Conservation (phyloP, 179 eudicot species). For the Monotropa hypopitys region DNA sequence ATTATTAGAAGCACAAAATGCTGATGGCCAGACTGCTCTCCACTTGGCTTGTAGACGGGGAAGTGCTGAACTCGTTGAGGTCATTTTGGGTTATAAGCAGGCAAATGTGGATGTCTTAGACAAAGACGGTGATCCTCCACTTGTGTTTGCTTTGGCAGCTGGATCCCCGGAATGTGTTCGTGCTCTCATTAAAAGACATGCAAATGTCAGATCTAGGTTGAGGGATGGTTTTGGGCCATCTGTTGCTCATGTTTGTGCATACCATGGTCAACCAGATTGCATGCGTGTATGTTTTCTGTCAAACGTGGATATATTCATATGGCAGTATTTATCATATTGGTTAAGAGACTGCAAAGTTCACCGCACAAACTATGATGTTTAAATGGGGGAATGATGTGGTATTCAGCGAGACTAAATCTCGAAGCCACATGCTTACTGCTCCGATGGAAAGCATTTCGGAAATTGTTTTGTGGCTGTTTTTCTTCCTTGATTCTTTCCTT, state of each 20-base stretch:
- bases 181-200: constrained; percentile 64
- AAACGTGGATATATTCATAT: background rate
- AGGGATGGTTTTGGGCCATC: constrained; percentile 94
- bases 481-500: background rate
- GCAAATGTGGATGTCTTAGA: constrained; percentile 90
- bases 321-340: background rate
- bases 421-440: background rate
- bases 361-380: background rate
- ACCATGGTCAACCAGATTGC: constrained; percentile 99
- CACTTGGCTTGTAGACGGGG: constrained; percentile 99
- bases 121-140: constrained; percentile 96
- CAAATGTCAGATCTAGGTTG: constrained; percentile 74
- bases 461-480: background rate
- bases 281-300: constrained; percentile 63
- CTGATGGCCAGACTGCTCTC: constrained; percentile 95
- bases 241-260: constrained; percentile 96
- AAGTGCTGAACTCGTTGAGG: constrained; percentile 77
- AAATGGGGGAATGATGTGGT: background rate
- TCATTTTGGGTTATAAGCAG: constrained; percentile 64
- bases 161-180: constrained; percentile 97
- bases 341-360: background rate
- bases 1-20: constrained; percentile 77
- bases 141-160: constrained; percentile 96
- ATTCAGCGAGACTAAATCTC: background rate
- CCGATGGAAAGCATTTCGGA: background rate